phyloP scores from a whole-genome alignment of 2,329 filamentous ascomycete genomes.

The Zymoseptoria crescenta region DNA sequence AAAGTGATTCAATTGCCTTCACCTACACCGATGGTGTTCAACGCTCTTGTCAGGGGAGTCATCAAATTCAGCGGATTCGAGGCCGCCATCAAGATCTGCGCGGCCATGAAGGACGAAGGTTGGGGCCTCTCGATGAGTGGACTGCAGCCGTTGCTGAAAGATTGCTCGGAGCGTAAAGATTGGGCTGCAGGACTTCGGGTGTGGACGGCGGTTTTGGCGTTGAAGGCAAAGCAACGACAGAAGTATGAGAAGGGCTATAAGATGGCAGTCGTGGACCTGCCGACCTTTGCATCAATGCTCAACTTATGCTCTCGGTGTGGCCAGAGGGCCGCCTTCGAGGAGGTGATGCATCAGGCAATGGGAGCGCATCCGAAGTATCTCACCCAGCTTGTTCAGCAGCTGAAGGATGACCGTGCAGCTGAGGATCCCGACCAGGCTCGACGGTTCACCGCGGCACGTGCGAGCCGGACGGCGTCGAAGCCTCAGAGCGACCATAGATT shows the following conservation, averaged over 20 bases:
- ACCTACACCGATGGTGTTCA: constrained; percentile 39
- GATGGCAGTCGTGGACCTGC: constrained; percentile 8
- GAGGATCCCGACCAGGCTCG: background rate
- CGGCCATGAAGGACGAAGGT: constrained; percentile 36
- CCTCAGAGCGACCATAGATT: background rate
- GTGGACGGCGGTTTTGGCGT: constrained; percentile 35
- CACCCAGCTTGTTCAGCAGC: background rate
- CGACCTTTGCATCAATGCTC: constrained; percentile 20
- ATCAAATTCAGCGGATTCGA: constrained; percentile 40
- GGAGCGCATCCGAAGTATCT: constrained; percentile 1
- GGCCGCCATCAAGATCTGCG: constrained; percentile 35
- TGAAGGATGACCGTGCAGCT: background rate
- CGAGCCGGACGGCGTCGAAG: background rate
- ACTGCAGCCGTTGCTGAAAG: constrained; percentile 33
- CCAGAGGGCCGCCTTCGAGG: constrained; percentile 9
- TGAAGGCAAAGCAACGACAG: constrained; percentile 11
- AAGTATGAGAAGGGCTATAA: background rate
- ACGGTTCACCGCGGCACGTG: background rate
- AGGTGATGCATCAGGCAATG: constrained; percentile 11
- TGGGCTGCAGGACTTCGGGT: constrained; percentile 32
- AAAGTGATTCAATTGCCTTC: constrained; percentile 38
- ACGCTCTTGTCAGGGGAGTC: constrained; percentile 35
- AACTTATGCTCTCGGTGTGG: constrained; percentile 17
- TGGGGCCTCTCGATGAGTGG: constrained; percentile 39
- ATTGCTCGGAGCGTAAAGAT: constrained; percentile 35